Conservation (phyloP, 169 alveolate genomes). For the Cyclospora cayetanensis region DNA sequence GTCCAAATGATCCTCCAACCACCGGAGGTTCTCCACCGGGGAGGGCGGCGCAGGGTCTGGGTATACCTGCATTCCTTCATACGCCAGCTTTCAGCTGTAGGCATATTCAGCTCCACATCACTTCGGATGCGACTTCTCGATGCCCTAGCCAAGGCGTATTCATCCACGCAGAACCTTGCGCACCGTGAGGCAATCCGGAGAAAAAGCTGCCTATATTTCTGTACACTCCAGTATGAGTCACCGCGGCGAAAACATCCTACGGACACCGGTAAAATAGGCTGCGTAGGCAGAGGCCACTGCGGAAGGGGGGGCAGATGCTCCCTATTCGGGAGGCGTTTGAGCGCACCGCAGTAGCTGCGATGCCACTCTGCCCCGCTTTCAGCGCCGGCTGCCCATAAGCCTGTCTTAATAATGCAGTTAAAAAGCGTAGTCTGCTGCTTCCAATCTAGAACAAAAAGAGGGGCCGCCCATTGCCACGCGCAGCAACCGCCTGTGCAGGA, state of each 20-base stretch:
- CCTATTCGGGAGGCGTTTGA: constrained; percentile 66
- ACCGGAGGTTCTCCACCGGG: constrained; percentile 70
- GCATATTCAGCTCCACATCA: constrained; percentile 56
- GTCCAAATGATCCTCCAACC: constrained; percentile 66
- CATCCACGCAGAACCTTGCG: constrained; percentile 59
- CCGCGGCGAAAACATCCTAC: constrained; percentile 57
- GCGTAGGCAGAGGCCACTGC: constrained; percentile 41
- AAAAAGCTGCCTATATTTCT: background rate
- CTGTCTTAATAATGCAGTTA: no score
- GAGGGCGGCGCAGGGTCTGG: constrained; percentile 70
- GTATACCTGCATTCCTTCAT: constrained; percentile 67
- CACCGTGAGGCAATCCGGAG: constrained; percentile 36
- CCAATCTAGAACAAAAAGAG: constrained; percentile 23
- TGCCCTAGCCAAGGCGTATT: constrained; percentile 59
- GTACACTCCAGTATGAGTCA: constrained; percentile 35
- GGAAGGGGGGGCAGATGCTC: constrained; percentile 61
- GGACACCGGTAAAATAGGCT: constrained; percentile 11
- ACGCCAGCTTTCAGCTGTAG: constrained; percentile 50
- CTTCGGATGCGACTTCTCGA: constrained; percentile 35
- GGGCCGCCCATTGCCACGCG: constrained; percentile 8
- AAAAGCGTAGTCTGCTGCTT: constrained; percentile 4
- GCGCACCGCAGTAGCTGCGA: constrained; percentile 61
- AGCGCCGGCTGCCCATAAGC: no score
- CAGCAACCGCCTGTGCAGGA: constrained; percentile 10
- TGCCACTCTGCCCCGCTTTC: constrained; percentile 66